Evolutionary conservation across 2,329 filamentous ascomycete species (phyloP).

Genomic region (Cordyceps sp.): DNA sequence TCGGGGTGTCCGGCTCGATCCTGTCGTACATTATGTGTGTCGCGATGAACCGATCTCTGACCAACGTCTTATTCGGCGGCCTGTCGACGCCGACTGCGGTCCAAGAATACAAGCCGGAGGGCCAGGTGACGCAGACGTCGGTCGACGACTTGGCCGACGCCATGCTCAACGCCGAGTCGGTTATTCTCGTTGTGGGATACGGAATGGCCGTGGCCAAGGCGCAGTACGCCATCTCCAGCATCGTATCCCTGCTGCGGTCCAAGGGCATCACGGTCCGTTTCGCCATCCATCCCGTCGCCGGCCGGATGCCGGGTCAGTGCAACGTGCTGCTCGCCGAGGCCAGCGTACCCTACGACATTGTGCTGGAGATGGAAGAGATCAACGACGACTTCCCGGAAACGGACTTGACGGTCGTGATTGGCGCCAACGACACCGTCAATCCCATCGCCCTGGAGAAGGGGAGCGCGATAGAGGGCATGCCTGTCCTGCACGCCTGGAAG

Average conservation of each 20-base stretch:
- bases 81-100: slow-evolving; percentile 36
- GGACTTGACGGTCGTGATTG: slow-evolving; percentile 75
- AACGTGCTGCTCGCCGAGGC: slow-evolving; percentile 83
- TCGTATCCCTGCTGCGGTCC: slow-evolving; percentile 54
- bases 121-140: slow-evolving; percentile 59
- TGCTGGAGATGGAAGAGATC: slow-evolving; percentile 91
- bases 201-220: slow-evolving; percentile 92
- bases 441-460: slow-evolving; percentile 74
- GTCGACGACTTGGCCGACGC: slow-evolving; percentile 69
- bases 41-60: slow-evolving; percentile 82
- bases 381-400: slow-evolving; percentile 82
- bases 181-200: slow-evolving; percentile 83
- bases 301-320: slow-evolving; percentile 85
- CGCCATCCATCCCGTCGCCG: slow-evolving; percentile 79
- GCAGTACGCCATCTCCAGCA: slow-evolving; percentile 78
- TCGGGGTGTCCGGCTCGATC: slow-evolving; percentile 78
- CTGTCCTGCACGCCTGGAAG: slow-evolving; percentile 85
- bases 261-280: slow-evolving; percentile 73
- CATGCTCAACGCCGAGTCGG: slow-evolving; percentile 59
- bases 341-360: slow-evolving; percentile 77
- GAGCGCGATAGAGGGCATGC: slow-evolving; percentile 80
- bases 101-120: slow-evolving; percentile 58
- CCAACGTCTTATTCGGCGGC: slow-evolving; percentile 78
- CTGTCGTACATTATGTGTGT: slow-evolving; percentile 78
- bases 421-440: slow-evolving; percentile 86